phyloP scores from a whole-genome alignment of 2,329 filamentous ascomycete species.

The Fusarium camptoceras region DNA sequence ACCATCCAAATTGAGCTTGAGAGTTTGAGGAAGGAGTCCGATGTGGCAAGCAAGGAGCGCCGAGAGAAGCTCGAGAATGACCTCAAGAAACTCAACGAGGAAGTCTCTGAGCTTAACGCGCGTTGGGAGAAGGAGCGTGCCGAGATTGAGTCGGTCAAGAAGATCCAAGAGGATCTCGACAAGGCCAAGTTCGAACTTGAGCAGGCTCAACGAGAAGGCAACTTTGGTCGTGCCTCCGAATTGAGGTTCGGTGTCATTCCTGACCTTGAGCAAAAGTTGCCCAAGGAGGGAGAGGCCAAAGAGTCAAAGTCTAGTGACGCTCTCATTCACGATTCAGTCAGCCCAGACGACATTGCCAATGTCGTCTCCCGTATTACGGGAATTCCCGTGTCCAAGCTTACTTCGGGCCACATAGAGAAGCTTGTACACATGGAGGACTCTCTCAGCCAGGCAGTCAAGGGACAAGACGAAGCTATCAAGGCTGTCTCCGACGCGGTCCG shows the following conservation, averaged over 20 bases:
- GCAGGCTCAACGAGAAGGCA: slow-evolving; percentile 84
- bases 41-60: slow-evolving; percentile 87
- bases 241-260: slow-evolving; percentile 91
- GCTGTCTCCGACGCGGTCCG: slow-evolving; percentile 93
- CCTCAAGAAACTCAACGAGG: slow-evolving; percentile 80
- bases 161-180: slow-evolving; percentile 88
- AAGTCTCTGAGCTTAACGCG: slow-evolving; percentile 78
- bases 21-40: slow-evolving; percentile 92
- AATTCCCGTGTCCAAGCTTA: slow-evolving; percentile 92
- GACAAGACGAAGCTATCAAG: slow-evolving; percentile 92
- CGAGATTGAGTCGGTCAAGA: slow-evolving; percentile 89
- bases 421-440: slow-evolving; percentile 95
- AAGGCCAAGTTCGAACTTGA: slow-evolving; percentile 87
- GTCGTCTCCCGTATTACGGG: slow-evolving; percentile 93
- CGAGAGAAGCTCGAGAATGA: slow-evolving; percentile 85
- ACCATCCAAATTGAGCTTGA: slow-evolving; percentile 97
- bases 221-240: slow-evolving; percentile 92
- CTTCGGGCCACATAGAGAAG: slow-evolving; percentile 93
- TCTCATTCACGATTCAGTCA: slow-evolving; percentile 94
- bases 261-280: slow-evolving; percentile 79
- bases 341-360: slow-evolving; percentile 89
- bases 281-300: slow-evolving; percentile 72
- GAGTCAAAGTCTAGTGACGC: slow-evolving; percentile 58
- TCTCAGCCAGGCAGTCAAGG: slow-evolving; percentile 83
- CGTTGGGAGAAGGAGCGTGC: slow-evolving; percentile 91